Percentiles rank a stretch among this genome's conserved stretches.
These are phyloP conservation scores for Senna tora DNA, from an alignment of 306 rosid genomes.

Conservation along the genomic window DNA sequence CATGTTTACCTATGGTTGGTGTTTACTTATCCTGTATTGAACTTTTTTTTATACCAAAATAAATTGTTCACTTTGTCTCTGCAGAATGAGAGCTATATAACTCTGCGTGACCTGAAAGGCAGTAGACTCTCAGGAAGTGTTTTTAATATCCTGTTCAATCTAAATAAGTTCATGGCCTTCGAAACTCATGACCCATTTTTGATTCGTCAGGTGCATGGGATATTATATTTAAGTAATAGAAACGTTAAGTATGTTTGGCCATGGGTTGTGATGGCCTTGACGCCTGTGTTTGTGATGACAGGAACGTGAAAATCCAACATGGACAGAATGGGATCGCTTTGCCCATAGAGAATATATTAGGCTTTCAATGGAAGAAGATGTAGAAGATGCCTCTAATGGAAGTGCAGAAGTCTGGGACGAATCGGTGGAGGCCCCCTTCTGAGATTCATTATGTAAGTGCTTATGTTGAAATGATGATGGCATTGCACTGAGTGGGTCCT, in stretches of 20 bases:
- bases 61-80: conserved; percentile 45
- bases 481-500: background rate
- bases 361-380: conserved; percentile 99
- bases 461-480: conserved; percentile 26
- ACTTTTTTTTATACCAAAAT: conserved; percentile 12
- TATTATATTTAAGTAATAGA: conserved; percentile 22
- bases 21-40: background rate
- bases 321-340: conserved; percentile 99
- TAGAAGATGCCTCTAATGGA: conserved; percentile 98
- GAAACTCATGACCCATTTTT: conserved; percentile 99
- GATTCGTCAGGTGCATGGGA: conserved; percentile 87
- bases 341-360: conserved; percentile 99
- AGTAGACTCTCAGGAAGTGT: conserved; percentile 95
- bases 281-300: conserved; percentile 48
- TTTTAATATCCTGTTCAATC: conserved; percentile 95
- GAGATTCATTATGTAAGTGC: conserved; percentile 56
- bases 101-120: conserved; percentile 86
- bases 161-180: conserved; percentile 98
- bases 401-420: conserved; percentile 99
- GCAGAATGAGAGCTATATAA: conserved; percentile 81
- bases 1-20: conserved; percentile 24
- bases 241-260: conserved; percentile 18
- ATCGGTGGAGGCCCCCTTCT: conserved; percentile 97
- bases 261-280: conserved; percentile 42
- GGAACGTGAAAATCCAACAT: conserved; percentile 99